phyloP scores from a whole-genome alignment of 192 early-diverging fungal genomes.

The Ambispora gerdemannii region DNA sequence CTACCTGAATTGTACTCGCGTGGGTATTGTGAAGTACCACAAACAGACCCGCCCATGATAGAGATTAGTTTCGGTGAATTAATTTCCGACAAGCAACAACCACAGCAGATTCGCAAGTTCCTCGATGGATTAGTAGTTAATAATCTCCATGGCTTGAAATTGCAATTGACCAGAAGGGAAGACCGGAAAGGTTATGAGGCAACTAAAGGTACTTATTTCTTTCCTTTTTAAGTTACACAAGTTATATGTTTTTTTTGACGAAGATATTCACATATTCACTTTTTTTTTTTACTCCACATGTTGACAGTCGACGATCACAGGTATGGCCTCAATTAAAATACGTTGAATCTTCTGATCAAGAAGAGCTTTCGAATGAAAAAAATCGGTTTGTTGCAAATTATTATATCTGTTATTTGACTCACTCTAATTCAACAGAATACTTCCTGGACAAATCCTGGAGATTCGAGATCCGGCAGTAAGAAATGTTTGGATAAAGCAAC shows the following conservation, averaged over 20 bases:
- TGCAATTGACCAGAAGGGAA: slow-evolving; percentile 34
- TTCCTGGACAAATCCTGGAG: slow-evolving; percentile 31
- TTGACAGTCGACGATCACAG: slow-evolving; percentile 18
- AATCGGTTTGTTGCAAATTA: neutral
- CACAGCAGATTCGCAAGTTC: slow-evolving; percentile 31
- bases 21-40: slow-evolving; percentile 48
- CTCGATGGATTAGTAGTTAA: slow-evolving; percentile 38
- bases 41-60: slow-evolving; percentile 32
- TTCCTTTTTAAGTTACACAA: neutral
- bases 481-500: slow-evolving; percentile 25
- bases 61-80: slow-evolving; percentile 36
- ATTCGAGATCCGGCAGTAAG: slow-evolving; percentile 27
- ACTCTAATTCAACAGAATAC: slow-evolving; percentile 24
- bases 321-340: slow-evolving; percentile 11
- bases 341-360: neutral
- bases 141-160: slow-evolving; percentile 36
- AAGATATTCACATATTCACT: no score
- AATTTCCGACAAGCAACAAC: slow-evolving; percentile 1
- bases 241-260: no score
- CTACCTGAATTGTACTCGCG: slow-evolving; percentile 34
- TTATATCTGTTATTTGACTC: neutral
- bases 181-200: slow-evolving; percentile 33
- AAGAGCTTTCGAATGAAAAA: neutral
- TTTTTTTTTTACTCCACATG: neutral
- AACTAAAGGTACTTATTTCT: slow-evolving; percentile 37